Evolutionary conservation across 192 early-diverging fungal species (phyloP).

Genomic region (Coemansia sp.): DNA sequence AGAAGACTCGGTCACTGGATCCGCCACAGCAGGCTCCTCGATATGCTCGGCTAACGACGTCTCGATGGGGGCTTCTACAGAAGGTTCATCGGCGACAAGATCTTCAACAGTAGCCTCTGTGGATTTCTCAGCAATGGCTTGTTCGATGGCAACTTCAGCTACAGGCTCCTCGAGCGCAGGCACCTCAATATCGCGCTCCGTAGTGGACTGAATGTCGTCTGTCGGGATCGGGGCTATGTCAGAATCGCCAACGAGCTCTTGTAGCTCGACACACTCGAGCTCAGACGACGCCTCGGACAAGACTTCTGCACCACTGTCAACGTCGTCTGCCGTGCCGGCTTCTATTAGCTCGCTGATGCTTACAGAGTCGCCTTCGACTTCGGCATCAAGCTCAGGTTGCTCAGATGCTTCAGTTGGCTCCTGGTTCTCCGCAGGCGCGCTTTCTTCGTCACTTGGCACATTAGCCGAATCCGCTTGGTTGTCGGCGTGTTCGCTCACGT

Average conservation of each 20-base stretch:
- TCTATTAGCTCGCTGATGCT: neutral
- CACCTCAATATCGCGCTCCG: slow-evolving; percentile 5
- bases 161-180: slow-evolving; percentile 10
- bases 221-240: neutral
- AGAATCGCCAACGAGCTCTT: neutral
- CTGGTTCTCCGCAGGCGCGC: neutral
- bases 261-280: slow-evolving; percentile 7
- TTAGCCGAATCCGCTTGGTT: neutral
- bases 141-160: slow-evolving; percentile 1
- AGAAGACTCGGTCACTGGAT: neutral
- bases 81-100: neutral
- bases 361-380: slow-evolving; percentile 6
- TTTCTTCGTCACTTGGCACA: neutral
- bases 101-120: neutral
- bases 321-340: neutral
- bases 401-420: neutral
- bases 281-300: neutral
- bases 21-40: neutral
- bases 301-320: neutral
- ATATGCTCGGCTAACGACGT: no score
- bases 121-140: neutral
- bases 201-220: neutral
- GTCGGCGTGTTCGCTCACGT: slow-evolving; percentile 2
- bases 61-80: neutral
- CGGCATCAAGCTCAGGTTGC: neutral